Evolutionary conservation across 2,329 filamentous ascomycete genomes (phyloP).

Genomic region (Thelonectria discophora): DNA sequence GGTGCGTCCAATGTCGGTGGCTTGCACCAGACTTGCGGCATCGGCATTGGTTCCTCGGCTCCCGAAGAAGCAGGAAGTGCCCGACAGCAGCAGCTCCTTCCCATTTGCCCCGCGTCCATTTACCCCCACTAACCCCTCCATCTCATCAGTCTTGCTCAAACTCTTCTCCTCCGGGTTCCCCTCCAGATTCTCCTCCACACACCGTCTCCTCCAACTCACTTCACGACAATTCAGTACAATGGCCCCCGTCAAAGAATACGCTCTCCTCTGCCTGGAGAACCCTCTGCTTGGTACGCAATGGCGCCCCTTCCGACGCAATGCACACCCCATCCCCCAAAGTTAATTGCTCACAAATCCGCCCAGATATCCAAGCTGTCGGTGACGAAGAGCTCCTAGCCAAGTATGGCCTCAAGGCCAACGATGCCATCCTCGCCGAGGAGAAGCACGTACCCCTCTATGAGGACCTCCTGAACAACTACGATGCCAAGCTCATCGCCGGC

Average conservation of each 20-base stretch:
- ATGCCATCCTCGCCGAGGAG: constrained; percentile 94
- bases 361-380: constrained; percentile 90
- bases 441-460: constrained; percentile 92
- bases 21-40: neutral
- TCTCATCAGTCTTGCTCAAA: constrained; percentile 42
- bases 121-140: constrained; percentile 36
- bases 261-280: constrained; percentile 95
- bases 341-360: constrained; percentile 30
- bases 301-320: constrained; percentile 8
- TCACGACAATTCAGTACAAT: constrained; percentile 59
- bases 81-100: neutral
- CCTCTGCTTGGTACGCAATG: constrained; percentile 81
- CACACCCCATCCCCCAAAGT: neutral
- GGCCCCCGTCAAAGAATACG: constrained; percentile 80
- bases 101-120: constrained; percentile 33
- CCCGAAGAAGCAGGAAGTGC: constrained; percentile 29
- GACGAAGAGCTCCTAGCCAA: constrained; percentile 87
- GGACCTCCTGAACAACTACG: constrained; percentile 89
- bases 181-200: constrained; percentile 25
- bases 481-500: constrained; percentile 93
- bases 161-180: constrained; percentile 40
- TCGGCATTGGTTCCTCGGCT: constrained; percentile 26
- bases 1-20: constrained; percentile 36
- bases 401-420: constrained; percentile 94
- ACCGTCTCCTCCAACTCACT: constrained; percentile 11